Evolutionary conservation across 495 filamentous ascomycete species (phyloP).

Genomic region (Bacidia rubella): DNA sequence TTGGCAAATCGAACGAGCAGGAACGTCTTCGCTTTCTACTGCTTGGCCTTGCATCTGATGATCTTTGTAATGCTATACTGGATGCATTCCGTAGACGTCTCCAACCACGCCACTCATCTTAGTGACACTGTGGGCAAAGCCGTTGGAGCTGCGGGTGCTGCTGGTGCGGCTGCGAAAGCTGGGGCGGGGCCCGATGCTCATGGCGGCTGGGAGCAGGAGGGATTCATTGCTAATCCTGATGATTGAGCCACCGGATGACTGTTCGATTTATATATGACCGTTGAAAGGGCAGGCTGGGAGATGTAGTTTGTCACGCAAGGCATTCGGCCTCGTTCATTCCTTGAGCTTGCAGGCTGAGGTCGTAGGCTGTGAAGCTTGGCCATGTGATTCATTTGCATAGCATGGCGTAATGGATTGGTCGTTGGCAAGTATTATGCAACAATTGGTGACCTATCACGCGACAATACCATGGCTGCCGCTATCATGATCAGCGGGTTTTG

Average conservation of each 20-base stretch:
- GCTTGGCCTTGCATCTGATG: conserved; percentile 72
- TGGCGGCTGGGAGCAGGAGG: conserved; percentile 50
- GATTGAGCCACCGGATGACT: neutral
- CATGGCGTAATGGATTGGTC: too few relatives aligned
- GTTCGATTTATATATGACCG: neutral
- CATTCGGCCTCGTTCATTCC: too few relatives aligned
- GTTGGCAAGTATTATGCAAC: too few relatives aligned
- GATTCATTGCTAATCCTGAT: conserved; percentile 27
- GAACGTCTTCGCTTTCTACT: conserved; percentile 93
- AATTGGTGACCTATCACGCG: too few relatives aligned
- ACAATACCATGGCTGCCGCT: too few relatives aligned
- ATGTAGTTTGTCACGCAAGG: too few relatives aligned
- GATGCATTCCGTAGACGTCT: conserved; percentile 52
- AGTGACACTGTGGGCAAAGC: conserved; percentile 27
- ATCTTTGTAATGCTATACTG: conserved; percentile 78
- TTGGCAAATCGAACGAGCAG: conserved; percentile 79
- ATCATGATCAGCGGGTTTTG: too few relatives aligned
- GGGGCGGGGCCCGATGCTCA: conserved; percentile 19
- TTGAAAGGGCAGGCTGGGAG: neutral
- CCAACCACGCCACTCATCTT: conserved; percentile 39
- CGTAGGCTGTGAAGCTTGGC: too few relatives aligned
- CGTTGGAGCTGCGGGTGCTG: conserved; percentile 27
- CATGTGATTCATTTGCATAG: too few relatives aligned
- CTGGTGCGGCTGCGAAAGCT: conserved; percentile 24
- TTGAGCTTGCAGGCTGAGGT: too few relatives aligned